phyloP scores from a whole-genome alignment of 306 rosid genomes.

The Dryas octopetala region DNA sequence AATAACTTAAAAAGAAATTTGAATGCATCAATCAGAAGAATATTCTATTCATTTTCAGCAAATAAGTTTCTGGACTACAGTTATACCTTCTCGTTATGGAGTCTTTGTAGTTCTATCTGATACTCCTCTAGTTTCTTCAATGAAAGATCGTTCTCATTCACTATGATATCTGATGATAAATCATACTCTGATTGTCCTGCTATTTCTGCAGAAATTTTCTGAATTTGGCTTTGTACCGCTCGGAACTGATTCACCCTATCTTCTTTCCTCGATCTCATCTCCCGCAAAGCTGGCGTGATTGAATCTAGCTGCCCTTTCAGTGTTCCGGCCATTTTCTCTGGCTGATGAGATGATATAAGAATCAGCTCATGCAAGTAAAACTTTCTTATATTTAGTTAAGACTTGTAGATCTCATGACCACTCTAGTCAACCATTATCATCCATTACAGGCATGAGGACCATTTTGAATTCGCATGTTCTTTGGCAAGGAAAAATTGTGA shows the following conservation, averaged over 20 bases:
- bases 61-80: slow-evolving; percentile 19
- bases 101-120: slow-evolving; percentile 71
- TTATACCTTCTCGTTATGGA: slow-evolving; percentile 74
- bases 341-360: slow-evolving; percentile 52
- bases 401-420: not conserved
- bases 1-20: slow-evolving; percentile 14
- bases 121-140: slow-evolving; percentile 83
- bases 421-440: not conserved
- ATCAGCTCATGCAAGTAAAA: slow-evolving; percentile 26
- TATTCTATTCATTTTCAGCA: not conserved
- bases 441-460: not conserved
- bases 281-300: slow-evolving; percentile 77
- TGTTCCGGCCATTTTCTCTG: slow-evolving; percentile 81
- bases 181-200: slow-evolving; percentile 54
- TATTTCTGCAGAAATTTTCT: slow-evolving; percentile 81
- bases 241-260: slow-evolving; percentile 82
- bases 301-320: slow-evolving; percentile 94
- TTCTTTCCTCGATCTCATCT: slow-evolving; percentile 81
- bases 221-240: slow-evolving; percentile 70
- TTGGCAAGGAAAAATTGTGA: not conserved
- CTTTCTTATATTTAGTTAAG: not conserved
- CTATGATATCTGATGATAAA: slow-evolving; percentile 39
- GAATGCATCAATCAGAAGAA: slow-evolving; percentile 20
- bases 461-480: not conserved
- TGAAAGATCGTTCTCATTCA: slow-evolving; percentile 86